Percentiles rank a stretch among this genome's conserved stretches.
Conservation (phyloP, 176 grass and related monocot genomes). For the Oryza brachyantha region DNA sequence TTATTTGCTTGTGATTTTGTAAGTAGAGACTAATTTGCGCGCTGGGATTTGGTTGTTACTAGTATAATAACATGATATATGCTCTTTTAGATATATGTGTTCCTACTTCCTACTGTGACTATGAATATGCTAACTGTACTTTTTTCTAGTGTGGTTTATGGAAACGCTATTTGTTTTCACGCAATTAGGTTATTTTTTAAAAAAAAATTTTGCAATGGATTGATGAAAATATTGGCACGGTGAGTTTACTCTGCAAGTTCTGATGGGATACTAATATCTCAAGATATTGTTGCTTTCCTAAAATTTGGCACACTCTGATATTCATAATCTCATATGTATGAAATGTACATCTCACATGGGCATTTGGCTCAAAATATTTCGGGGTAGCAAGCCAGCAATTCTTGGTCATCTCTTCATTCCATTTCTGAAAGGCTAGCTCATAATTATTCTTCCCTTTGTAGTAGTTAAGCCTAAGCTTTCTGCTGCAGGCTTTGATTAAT, state of each 20-base stretch:
- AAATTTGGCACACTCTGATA: background rate
- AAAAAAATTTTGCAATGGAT: background rate
- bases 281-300: background rate
- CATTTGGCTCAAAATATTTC: background rate
- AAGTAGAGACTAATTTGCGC: background rate
- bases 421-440: background rate
- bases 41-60: background rate
- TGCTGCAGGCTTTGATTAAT: background rate
- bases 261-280: background rate
- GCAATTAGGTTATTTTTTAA: too few relatives aligned
- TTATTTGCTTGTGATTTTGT: background rate
- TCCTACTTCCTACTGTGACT: background rate
- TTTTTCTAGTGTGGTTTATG: background rate
- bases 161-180: background rate
- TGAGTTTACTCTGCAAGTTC: background rate
- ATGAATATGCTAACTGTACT: background rate
- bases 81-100: background rate
- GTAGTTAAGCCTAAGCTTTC: constrained; percentile 3
- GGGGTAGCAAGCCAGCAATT: background rate
- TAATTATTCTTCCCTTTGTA: background rate
- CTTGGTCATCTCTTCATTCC: background rate
- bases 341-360: background rate
- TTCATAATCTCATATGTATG: background rate
- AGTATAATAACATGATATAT: background rate
- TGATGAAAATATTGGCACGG: background rate